phyloP scores from a whole-genome alignment of 1,139 yeast species.

The Hanseniaspora sp. region DNA sequence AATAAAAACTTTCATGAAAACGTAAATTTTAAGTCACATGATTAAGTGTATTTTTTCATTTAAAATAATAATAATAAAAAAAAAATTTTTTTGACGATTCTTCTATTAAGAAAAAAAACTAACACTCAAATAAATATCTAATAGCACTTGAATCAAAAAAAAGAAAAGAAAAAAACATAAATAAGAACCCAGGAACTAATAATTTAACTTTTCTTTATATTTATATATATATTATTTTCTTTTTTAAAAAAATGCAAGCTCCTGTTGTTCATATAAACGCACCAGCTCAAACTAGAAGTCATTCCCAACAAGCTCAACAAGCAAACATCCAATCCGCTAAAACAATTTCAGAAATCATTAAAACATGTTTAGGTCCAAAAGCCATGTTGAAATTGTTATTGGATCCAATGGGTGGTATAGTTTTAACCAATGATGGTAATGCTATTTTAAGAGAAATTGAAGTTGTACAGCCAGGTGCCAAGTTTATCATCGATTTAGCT shows the following conservation, averaged over 20 bases:
- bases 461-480: constrained; percentile 96
- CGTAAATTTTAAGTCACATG: no score
- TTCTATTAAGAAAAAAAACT: no score
- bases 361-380: constrained; percentile 98
- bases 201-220: background rate
- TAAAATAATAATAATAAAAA: no score
- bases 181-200: background rate
- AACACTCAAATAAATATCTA: no score
- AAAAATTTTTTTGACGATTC: no score
- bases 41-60: no score
- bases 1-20: no score
- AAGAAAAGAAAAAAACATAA: background rate
- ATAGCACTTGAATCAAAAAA: no score
- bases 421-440: constrained; percentile 94
- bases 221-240: background rate
- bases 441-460: constrained; percentile 83
- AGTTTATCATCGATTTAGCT: constrained; percentile 92
- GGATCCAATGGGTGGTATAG: constrained; percentile 98
- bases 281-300: constrained; percentile 72
- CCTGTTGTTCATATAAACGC: constrained; percentile 73
- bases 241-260: constrained; percentile 47
- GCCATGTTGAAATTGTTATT: constrained; percentile 97
- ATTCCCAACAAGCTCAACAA: constrained; percentile 94
- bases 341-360: constrained; percentile 92
- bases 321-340: constrained; percentile 97